phyloP scores from a whole-genome alignment of 2,329 filamentous ascomycete genomes.

The Alternaria arborescens region DNA sequence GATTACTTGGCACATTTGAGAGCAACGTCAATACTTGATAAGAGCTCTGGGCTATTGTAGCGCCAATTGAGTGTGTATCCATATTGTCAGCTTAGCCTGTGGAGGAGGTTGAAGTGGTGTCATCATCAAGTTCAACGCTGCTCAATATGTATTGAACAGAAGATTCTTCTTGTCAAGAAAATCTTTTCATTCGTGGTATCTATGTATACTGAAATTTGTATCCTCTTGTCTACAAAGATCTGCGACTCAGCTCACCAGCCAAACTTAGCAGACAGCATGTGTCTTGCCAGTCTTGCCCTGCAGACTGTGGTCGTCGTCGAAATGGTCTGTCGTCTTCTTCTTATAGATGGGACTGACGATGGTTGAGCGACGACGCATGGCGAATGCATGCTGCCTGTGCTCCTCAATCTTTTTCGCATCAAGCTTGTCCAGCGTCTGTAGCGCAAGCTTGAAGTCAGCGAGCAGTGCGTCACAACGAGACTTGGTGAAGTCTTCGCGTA shows the following conservation, averaged over 20 bases:
- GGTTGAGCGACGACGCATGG: conserved; percentile 40
- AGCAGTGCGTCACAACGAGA: conserved; percentile 82
- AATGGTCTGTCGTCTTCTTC: conserved; percentile 54
- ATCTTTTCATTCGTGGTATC: neutral
- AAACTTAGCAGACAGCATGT: conserved; percentile 76
- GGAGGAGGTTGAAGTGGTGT: neutral
- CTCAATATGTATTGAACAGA: neutral
- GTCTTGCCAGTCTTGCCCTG: conserved; percentile 93
- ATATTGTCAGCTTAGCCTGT: neutral
- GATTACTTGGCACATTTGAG: too few species aligned
- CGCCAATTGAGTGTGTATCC: neutral
- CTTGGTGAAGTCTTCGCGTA: conserved; percentile 90
- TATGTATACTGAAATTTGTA: neutral
- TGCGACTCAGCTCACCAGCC: too few species aligned
- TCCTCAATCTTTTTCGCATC: conserved; percentile 75
- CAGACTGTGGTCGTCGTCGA: conserved; percentile 87
- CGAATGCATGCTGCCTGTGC: conserved; percentile 63
- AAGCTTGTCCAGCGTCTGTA: conserved; percentile 75
- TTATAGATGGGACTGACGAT: conserved; percentile 39
- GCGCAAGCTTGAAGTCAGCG: conserved; percentile 78
- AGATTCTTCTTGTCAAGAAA: neutral
- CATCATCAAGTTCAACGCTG: neutral
- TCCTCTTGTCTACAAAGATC: too few species aligned
- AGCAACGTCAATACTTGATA: too few species aligned
- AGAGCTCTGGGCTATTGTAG: too few species aligned